These are phyloP conservation scores for Boletellus ananas DNA, from an alignment of 768 basidiomycete genomes.

Conservation along the genomic window DNA sequence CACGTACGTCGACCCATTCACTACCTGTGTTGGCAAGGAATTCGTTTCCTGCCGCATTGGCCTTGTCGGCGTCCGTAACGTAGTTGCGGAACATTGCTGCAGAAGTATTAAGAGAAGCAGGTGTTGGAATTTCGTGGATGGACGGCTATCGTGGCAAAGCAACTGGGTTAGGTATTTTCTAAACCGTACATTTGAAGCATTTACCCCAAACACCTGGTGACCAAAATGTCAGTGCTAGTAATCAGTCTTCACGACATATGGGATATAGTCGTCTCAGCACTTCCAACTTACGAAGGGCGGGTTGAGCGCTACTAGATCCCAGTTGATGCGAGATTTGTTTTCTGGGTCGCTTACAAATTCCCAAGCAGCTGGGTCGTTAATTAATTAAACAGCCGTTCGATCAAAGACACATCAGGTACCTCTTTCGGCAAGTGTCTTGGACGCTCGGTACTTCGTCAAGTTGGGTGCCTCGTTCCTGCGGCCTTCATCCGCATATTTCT, in stretches of 20 bases:
- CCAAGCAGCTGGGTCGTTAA: slow-evolving; percentile 43
- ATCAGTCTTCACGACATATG: too few relatives aligned
- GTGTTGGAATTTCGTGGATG: slow-evolving; percentile 38
- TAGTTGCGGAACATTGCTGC: slow-evolving; percentile 33
- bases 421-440: slow-evolving; percentile 66
- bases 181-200: not conserved
- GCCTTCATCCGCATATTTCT: slow-evolving; percentile 47
- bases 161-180: not conserved
- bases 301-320: slow-evolving; percentile 39
- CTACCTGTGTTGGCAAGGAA: slow-evolving; percentile 22
- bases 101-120: slow-evolving; percentile 40
- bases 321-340: slow-evolving; percentile 31
- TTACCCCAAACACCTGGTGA: slow-evolving; percentile 30
- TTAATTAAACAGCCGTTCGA: not conserved
- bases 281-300: slow-evolving; percentile 36
- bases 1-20: slow-evolving; percentile 51
- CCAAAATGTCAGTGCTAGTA: not conserved
- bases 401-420: slow-evolving; percentile 25
- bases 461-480: slow-evolving; percentile 33
- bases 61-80: slow-evolving; percentile 23
- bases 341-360: slow-evolving; percentile 32
- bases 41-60: slow-evolving; percentile 23
- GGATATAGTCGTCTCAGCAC: too few relatives aligned
- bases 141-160: slow-evolving; percentile 32
- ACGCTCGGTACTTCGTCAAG: slow-evolving; percentile 48